Evolutionary conservation across 164 flowering plant genomes (phyloP).

Genomic region (Aristolochia contorta): DNA sequence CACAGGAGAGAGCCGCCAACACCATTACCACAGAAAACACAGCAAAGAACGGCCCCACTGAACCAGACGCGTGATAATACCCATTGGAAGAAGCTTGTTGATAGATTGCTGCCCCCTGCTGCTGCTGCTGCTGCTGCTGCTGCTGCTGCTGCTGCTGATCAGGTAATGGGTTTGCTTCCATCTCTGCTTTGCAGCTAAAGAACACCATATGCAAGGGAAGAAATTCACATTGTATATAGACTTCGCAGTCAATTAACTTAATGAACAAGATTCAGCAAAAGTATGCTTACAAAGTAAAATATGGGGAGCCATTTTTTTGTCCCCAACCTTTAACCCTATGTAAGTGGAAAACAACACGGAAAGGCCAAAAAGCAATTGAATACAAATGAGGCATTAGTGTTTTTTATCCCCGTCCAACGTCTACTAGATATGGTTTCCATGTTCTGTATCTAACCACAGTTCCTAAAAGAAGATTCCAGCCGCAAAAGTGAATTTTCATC

Average conservation of each 20-base stretch:
- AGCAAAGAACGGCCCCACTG: conserved; percentile 46
- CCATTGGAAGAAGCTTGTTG: conserved; percentile 17
- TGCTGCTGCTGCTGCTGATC: conserved; percentile 22
- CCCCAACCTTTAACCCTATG: background rate
- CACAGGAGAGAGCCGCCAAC: conserved; percentile 34
- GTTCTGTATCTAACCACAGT: conserved; percentile 6
- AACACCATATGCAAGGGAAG: too few species aligned
- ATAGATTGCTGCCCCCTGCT: background rate
- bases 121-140: conserved; percentile 4
- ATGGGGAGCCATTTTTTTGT: background rate
- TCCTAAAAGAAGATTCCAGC: conserved; percentile 12
- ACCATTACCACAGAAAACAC: conserved; percentile 40
- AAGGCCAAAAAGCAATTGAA: conserved; percentile 10
- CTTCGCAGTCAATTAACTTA: conserved; percentile 6
- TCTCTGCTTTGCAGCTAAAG: too few species aligned
- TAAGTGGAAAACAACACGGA: conserved; percentile 13
- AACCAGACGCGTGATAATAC: conserved; percentile 25
- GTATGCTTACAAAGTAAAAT: conserved; percentile 1
- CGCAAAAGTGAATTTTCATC: conserved; percentile 6
- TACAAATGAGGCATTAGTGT: background rate
- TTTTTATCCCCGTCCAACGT: background rate
- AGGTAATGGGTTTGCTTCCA: conserved; percentile 10
- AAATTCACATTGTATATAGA: too few species aligned
- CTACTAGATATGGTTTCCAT: conserved; percentile 3
- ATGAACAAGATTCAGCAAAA: background rate